Conservation (phyloP, 2,329 filamentous ascomycete species). For the Epichloe coenophiala region DNA sequence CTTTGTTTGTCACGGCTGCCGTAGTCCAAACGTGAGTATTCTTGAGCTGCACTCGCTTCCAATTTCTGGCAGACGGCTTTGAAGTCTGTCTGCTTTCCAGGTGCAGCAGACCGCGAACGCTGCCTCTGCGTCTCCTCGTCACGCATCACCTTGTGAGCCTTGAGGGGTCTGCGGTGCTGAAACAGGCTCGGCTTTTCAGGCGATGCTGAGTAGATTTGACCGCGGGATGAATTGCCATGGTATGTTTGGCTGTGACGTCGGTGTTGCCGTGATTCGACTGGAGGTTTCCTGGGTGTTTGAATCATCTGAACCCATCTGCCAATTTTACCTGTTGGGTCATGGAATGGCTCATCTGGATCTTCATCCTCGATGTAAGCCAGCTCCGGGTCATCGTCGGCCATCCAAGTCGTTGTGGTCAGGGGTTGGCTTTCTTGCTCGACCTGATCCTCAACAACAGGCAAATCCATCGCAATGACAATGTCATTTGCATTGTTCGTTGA, state of each 20-base stretch:
- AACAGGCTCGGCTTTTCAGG: background rate
- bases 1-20: background rate
- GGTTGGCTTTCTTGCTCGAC: background rate
- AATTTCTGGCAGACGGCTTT: background rate
- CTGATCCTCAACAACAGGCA: background rate
- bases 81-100: background rate
- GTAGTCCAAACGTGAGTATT: background rate
- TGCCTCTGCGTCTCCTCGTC: background rate
- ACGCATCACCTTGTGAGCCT: background rate
- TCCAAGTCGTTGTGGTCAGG: background rate
- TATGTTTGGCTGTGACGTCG: too few species aligned
- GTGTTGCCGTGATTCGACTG: background rate
- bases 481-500: background rate
- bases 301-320: conserved; percentile 1
- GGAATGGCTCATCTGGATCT: background rate
- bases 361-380: background rate
- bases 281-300: background rate
- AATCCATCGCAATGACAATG: background rate
- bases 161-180: background rate
- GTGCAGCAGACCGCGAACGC: background rate
- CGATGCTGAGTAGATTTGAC: background rate
- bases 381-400: background rate
- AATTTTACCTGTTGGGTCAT: background rate
- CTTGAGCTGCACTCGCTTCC: background rate
- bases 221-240: background rate